Evolutionary conservation across 768 basidiomycete species (phyloP), one percentile per base, ranked within the genome.

Genomic region (Daedaleopsis nitida): DNA sequence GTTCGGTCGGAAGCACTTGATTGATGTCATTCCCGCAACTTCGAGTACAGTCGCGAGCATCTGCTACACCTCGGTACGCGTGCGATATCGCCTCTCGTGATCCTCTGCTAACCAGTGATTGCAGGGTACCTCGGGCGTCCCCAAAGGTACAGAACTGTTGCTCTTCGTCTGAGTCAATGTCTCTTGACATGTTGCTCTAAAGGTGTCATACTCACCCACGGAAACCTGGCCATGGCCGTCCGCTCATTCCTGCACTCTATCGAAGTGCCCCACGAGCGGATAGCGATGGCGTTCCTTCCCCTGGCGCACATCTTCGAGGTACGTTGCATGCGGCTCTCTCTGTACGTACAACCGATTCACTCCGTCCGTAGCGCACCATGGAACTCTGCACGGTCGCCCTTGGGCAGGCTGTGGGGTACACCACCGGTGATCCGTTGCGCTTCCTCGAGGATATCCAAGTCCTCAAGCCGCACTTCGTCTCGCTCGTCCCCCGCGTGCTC

Each of bases 11-110:
- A 82, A 79, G 9, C 81, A 89, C 72, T 77, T 82, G 19, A 73
- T 78, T n/a, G 85, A 86, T 27, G 83, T 86, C 42, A 79, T 88
- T 37, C 80, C 80, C 21, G 83, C 86, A 12, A 78, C 80, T 49
- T 81, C 86, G 7, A 82, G 90, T 55, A 79, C 85, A 34, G 68
- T 96, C 44, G 88, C 88, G 17, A 91, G 89, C 5, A 89, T 99
- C 57, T 96, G 94, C 70, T 99, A 99, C 72, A 99, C 96, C 42
- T 96, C 94, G 37, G 95, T 94, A 68, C 70, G 91, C 19, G 10
- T 21, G 9, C 45, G 5, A 3, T 10, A 19, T 11, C 7, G 10
- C 11, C 17, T 19, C 17, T 21, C 19, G 17, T n/a, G 19, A 23
- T 19, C 2, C 19, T 17, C n/a, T n/a, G 14, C 45, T 47, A 4